Evolutionary conservation across 2,329 filamentous ascomycete species (phyloP), one percentile per base, ranked within the genome.

Genomic region (Aspergillus tubingensis): DNA sequence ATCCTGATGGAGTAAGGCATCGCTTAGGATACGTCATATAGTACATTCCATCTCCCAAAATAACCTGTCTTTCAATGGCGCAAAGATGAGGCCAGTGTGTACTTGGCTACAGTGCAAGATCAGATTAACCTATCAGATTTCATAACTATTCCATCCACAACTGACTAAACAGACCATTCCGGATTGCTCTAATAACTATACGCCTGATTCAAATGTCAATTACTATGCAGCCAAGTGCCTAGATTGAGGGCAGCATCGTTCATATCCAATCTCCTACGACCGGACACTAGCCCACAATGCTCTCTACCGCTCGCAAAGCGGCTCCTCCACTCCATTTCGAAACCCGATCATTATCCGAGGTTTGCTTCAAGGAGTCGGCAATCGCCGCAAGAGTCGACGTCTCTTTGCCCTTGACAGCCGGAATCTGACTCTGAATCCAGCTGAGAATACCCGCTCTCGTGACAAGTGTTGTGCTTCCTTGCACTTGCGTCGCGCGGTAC

Each of bases 401-500:
- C 30, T 74, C 70, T 58, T 72, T 73, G 0, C 74, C 76, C 65
- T 85, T 83, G 15, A 83, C 80, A 48, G 76, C 75, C 3, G 81
- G 82, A 38, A 84, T 74, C 67, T 86, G 85, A 61, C 85, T 83
- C 60, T 88, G 83, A 8, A 94, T 80, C 92, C 92, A 96, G 65
- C 85, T 88, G 56, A 94, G 74, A 19, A 90, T 79, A 15, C 90
- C 91, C 47, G 89, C 88, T 59, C 92, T 82, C 1, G 92, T 96
- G 39, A 92, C 83, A 49, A 96, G 80, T n/a, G 90, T 94, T 4
- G 88, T 91, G 74, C 90, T 91, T 1, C 91, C 92, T 1, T 87
- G 84, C 32, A 93, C 85, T 49, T 82, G 83, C 0, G 86, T 87
- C 2, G 88, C 87, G 43, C 89, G 83, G 68, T 88, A 88, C 15